Percentiles rank a stretch among this genome's conserved stretches.
phyloP scores from a whole-genome alignment of 768 basidiomycete genomes.

The Baorangia bicolor region DNA sequence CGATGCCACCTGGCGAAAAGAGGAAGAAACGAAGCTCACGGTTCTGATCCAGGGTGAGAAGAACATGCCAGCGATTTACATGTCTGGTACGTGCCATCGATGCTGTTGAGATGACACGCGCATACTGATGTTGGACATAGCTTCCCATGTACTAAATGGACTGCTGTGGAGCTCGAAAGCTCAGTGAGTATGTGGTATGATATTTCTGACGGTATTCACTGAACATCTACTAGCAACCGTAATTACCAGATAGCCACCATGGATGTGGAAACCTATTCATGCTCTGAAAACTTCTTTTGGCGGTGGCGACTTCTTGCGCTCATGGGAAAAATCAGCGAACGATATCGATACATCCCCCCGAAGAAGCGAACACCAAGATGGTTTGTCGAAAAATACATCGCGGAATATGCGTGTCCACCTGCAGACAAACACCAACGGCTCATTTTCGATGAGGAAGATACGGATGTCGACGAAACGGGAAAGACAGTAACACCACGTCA shows the following conservation, averaged over 20 bases:
- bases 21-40: constrained; percentile 30
- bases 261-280: constrained; percentile 41
- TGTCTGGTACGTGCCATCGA: constrained; percentile 33
- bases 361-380: constrained; percentile 48
- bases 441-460: constrained; percentile 35
- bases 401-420: constrained; percentile 23
- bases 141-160: constrained; percentile 28
- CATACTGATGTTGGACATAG: constrained; percentile 18
- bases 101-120: not conserved
- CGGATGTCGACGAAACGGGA: constrained; percentile 32
- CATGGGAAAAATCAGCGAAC: constrained; percentile 44
- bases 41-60: constrained; percentile 45
- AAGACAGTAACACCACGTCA: constrained; percentile 36
- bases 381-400: constrained; percentile 46
- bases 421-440: constrained; percentile 34
- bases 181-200: constrained; percentile 18
- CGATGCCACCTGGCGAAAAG: constrained; percentile 14
- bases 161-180: constrained; percentile 32
- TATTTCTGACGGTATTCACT: not conserved
- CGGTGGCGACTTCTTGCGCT: constrained; percentile 49
- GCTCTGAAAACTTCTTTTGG: constrained; percentile 50
- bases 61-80: constrained; percentile 39
- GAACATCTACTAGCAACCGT: constrained; percentile 36
- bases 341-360: constrained; percentile 33
- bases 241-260: constrained; percentile 47